Conservation (phyloP, 495 filamentous ascomycete genomes). For the Lineolata rhizophorae region DNA sequence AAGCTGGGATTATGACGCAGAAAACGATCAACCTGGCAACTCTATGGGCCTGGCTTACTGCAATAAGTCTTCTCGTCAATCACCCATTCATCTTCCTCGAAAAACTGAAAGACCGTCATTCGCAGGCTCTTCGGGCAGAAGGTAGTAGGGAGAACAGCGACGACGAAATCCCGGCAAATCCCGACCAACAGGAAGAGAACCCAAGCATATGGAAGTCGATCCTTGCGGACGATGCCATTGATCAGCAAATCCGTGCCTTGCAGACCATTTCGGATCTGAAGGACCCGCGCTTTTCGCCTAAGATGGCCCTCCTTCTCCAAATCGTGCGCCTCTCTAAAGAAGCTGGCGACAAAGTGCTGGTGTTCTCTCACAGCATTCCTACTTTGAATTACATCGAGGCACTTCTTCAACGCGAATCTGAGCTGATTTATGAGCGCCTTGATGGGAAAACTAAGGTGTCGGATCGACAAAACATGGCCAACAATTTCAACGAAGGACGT, state of each 20-base stretch:
- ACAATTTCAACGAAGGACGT: slow-evolving; percentile 38
- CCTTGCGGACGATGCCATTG: not conserved
- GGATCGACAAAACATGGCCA: slow-evolving; percentile 35
- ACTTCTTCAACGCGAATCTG: slow-evolving; percentile 19
- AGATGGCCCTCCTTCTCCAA: slow-evolving; percentile 13
- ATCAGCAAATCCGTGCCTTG: too few species aligned
- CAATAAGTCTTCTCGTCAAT: slow-evolving; percentile 15
- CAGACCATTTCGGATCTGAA: not conserved
- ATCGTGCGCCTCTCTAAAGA: slow-evolving; percentile 40
- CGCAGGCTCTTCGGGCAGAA: not conserved
- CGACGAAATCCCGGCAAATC: too few species aligned
- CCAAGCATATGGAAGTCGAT: too few species aligned
- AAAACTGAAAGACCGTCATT: slow-evolving; percentile 19
- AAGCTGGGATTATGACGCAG: slow-evolving; percentile 7
- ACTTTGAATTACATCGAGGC: slow-evolving; percentile 47
- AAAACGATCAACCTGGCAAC: slow-evolving; percentile 7
- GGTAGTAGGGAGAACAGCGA: not conserved
- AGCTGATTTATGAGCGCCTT: slow-evolving; percentile 27
- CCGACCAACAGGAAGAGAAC: too few species aligned
- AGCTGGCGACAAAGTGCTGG: slow-evolving; percentile 44
- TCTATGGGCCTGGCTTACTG: not conserved
- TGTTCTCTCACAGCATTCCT: slow-evolving; percentile 55
- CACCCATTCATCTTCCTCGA: slow-evolving; percentile 46
- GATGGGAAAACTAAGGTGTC: slow-evolving; percentile 36
- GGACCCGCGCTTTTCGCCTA: slow-evolving; percentile 28